Conservation (phyloP, 257 asterid species). For the Ophiorrhiza pumila region DNA sequence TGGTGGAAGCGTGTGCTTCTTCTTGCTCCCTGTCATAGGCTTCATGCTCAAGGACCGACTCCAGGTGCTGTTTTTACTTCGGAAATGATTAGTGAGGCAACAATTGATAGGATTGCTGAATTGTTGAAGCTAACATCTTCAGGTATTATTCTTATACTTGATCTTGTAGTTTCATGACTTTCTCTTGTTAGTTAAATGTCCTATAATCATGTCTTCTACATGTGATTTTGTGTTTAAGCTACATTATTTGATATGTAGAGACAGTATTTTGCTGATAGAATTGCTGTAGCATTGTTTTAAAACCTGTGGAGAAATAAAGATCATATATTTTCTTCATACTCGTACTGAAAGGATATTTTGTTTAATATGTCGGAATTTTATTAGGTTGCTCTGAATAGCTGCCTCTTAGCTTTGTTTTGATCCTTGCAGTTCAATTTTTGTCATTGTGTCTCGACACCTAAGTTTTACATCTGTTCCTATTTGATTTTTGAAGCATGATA, state of each 20-base stretch:
- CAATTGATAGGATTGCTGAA: slow-evolving; percentile 89
- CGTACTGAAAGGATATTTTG: neutral
- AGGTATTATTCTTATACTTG: slow-evolving; percentile 49
- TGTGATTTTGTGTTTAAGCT: neutral
- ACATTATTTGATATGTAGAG: neutral
- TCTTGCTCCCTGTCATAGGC: slow-evolving; percentile 92
- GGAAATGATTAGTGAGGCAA: slow-evolving; percentile 95
- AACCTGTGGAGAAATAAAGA: neutral
- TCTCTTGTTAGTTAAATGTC: neutral
- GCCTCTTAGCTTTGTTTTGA: neutral
- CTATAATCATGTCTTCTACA: neutral
- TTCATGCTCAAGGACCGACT: slow-evolving; percentile 65
- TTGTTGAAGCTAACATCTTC: slow-evolving; percentile 79
- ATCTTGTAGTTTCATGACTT: neutral
- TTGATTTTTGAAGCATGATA: neutral
- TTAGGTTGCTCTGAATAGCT: neutral
- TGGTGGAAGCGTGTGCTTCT: slow-evolving; percentile 99
- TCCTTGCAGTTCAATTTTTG: neutral
- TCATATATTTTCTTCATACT: neutral
- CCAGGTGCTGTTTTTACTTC: slow-evolving; percentile 97
- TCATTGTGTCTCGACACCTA: neutral
- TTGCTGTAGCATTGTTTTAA: neutral
- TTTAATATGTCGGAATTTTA: neutral
- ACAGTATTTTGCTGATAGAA: neutral
- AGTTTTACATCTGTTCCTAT: neutral